Evolutionary conservation across 2,329 filamentous ascomycete genomes (phyloP).

Genomic region (Neospermospora avenae): DNA sequence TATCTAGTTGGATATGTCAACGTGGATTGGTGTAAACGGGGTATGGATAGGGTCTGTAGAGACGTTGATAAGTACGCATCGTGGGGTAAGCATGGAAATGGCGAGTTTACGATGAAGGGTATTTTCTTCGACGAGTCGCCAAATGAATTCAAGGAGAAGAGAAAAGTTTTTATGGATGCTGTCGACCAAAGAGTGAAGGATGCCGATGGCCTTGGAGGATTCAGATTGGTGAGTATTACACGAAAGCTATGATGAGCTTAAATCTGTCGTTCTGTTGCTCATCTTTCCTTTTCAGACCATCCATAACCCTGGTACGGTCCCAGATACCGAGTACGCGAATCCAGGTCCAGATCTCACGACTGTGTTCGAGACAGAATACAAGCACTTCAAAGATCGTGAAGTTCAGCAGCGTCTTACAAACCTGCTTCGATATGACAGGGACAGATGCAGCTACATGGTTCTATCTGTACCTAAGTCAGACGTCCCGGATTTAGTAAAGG

Average conservation of each 20-base stretch:
- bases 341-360: constrained; percentile 17
- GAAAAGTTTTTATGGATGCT: constrained; percentile 9
- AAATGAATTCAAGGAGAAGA: constrained; percentile 10
- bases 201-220: constrained; percentile 4
- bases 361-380: constrained; percentile 9
- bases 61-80: constrained; percentile 17
- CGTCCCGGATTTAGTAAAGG: neutral
- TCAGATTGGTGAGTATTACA: constrained; percentile 10
- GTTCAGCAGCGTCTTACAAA: constrained; percentile 5
- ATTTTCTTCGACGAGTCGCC: constrained; percentile 25
- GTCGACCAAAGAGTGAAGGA: constrained; percentile 11
- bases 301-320: constrained; percentile 21
- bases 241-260: neutral
- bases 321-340: constrained; percentile 10
- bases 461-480: constrained; percentile 1
- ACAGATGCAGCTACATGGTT: constrained; percentile 8
- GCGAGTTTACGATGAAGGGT: constrained; percentile 13
- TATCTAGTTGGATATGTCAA: constrained; percentile 6
- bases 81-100: constrained; percentile 13
- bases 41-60: constrained; percentile 3
- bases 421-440: constrained; percentile 5
- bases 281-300: constrained; percentile 7
- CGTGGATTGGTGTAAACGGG: constrained; percentile 9
- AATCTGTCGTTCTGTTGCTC: neutral
- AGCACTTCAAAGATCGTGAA: constrained; percentile 4